These are phyloP conservation scores for Taxillus chinensis DNA, from an alignment of 164 flowering plant genomes.

Conservation along the genomic window DNA sequence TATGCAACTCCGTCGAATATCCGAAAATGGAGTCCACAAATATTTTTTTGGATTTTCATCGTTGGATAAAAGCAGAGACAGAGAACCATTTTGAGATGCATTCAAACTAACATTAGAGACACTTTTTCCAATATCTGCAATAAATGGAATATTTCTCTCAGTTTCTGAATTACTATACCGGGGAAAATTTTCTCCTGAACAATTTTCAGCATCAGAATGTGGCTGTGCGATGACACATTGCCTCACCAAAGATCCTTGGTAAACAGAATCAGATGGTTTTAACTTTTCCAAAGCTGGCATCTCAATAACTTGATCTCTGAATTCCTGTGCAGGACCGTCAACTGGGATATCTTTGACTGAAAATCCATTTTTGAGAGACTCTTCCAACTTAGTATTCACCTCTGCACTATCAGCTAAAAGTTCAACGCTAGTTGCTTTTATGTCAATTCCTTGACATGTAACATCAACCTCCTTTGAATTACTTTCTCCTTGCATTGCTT, in stretches of 20 bases:
- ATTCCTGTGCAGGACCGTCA: slow-evolving; percentile 6
- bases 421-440: slow-evolving; percentile 1
- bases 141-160: slow-evolving; percentile 17
- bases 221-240: slow-evolving; percentile 1
- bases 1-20: slow-evolving; percentile 34
- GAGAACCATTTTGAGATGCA: slow-evolving; percentile 10
- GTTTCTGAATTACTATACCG: slow-evolving; percentile 11
- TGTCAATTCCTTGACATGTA: slow-evolving; percentile 7
- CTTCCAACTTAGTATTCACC: slow-evolving; percentile 17
- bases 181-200: slow-evolving; percentile 7
- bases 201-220: slow-evolving; percentile 10
- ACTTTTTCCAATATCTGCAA: slow-evolving; percentile 9
- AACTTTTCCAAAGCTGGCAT: slow-evolving; percentile 2
- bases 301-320: slow-evolving; percentile 11
- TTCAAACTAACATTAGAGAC: slow-evolving; percentile 11
- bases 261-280: background rate
- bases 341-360: slow-evolving; percentile 13
- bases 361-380: slow-evolving; percentile 5
- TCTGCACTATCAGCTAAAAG: slow-evolving; percentile 7
- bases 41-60: slow-evolving; percentile 30
- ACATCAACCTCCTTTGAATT: slow-evolving; percentile 13
- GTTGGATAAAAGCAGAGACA: slow-evolving; percentile 11
- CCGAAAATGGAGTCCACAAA: slow-evolving; percentile 67
- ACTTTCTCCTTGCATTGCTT: slow-evolving; percentile 12
- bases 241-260: background rate